phyloP scores from a whole-genome alignment of 1,139 yeast species.

The Spencermartinsiella ligniputridi region DNA sequence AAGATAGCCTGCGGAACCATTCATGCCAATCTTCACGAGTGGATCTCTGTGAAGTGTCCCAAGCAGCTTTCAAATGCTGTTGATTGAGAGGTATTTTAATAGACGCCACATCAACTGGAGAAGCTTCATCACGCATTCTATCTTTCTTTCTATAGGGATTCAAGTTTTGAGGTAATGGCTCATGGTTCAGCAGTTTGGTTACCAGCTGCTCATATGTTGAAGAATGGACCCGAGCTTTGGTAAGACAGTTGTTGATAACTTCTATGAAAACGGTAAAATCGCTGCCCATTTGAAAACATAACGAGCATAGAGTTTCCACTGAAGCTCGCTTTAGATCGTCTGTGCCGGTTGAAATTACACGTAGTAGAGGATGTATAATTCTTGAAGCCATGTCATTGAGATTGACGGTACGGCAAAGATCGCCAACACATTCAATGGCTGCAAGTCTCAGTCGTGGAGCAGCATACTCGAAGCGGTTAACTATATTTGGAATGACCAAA shows the following conservation, averaged over 20 bases:
- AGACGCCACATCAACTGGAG: slow-evolving; percentile 63
- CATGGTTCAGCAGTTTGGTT: slow-evolving; percentile 74
- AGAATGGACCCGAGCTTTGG: slow-evolving; percentile 62
- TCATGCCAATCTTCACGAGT: slow-evolving; percentile 98
- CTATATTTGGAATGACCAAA: slow-evolving; percentile 78
- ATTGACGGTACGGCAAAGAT: slow-evolving; percentile 66
- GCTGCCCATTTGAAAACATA: slow-evolving; percentile 74
- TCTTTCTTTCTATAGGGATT: slow-evolving; percentile 46
- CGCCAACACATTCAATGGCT: slow-evolving; percentile 82
- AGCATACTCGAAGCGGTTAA: slow-evolving; percentile 72
- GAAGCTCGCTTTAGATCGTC: slow-evolving; percentile 63
- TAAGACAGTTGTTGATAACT: slow-evolving; percentile 66
- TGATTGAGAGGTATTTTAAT: slow-evolving; percentile 79
- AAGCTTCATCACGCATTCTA: slow-evolving; percentile 54
- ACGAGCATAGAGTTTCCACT: slow-evolving; percentile 75
- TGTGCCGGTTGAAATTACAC: slow-evolving; percentile 57
- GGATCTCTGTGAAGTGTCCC: slow-evolving; percentile 89
- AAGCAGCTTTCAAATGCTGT: slow-evolving; percentile 68
- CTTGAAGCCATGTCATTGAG: slow-evolving; percentile 87
- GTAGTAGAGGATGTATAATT: slow-evolving; percentile 77
- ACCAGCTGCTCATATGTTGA: slow-evolving; percentile 78
- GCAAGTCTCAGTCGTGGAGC: slow-evolving; percentile 55
- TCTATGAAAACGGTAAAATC: slow-evolving; percentile 89
- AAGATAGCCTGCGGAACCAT: slow-evolving; percentile 86
- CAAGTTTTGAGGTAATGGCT: slow-evolving; percentile 77